A percentile compares a stretch with the other conserved stretches of the same genome.
Evolutionary conservation across 2,329 filamentous ascomycete genomes (phyloP).

Genomic region (Orbilia quercus): DNA sequence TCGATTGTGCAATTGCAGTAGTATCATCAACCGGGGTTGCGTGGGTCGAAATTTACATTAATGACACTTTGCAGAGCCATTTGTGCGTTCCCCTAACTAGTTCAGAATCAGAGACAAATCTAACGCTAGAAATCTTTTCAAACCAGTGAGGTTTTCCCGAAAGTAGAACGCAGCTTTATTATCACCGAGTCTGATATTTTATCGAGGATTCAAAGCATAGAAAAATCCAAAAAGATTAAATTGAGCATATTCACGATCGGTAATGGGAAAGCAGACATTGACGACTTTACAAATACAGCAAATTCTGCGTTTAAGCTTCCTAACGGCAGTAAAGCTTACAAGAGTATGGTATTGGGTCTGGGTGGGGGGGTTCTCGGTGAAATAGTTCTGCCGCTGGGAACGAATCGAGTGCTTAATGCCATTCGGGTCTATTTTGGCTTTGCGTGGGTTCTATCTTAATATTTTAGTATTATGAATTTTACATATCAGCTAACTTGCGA

Average conservation of each 20-base stretch:
- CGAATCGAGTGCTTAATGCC: conserved; percentile 46
- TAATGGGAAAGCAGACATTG: conserved; percentile 77
- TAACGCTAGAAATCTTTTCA: not conserved
- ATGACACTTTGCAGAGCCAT: conserved; percentile 81
- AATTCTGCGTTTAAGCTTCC: conserved; percentile 78
- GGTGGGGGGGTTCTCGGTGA: conserved; percentile 76
- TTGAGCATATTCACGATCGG: conserved; percentile 80
- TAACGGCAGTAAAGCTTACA: conserved; percentile 78
- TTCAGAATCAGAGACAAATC: conserved; percentile 70
- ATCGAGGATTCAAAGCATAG: conserved; percentile 75
- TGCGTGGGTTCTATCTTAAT: conserved; percentile 21
- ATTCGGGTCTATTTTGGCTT: conserved; percentile 28
- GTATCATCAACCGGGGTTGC: conserved; percentile 84
- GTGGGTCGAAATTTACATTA: conserved; percentile 88
- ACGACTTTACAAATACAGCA: conserved; percentile 82
- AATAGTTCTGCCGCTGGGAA: conserved; percentile 78
- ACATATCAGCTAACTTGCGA: conserved; percentile 75
- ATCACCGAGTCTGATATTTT: conserved; percentile 79
- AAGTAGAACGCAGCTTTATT: conserved; percentile 75
- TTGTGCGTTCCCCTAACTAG: conserved; percentile 74
- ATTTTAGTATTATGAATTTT: not conserved
- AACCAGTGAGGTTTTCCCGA: conserved; percentile 59
- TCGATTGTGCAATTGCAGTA: conserved; percentile 80
- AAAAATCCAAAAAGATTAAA: conserved; percentile 76
- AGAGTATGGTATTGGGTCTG: conserved; percentile 77